phyloP scores from a whole-genome alignment of 768 basidiomycete genomes.

The Tubosaeta sp. region DNA sequence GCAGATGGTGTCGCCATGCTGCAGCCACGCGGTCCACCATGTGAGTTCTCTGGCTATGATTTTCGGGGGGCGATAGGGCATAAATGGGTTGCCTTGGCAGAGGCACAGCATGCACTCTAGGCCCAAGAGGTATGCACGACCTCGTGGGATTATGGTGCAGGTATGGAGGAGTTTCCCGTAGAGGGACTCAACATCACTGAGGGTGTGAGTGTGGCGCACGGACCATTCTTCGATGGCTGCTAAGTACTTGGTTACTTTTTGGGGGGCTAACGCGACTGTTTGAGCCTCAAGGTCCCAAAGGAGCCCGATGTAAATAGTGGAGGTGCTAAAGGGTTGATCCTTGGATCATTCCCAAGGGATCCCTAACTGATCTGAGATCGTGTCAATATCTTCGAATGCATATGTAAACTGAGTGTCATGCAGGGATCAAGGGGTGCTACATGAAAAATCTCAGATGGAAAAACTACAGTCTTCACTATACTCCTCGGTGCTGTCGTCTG shows the following conservation, averaged over 20 bases:
- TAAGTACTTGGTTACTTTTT: background rate
- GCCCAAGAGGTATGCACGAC: constrained; percentile 12
- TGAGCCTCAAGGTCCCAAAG: constrained; percentile 28
- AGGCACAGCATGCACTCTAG: constrained; percentile 32
- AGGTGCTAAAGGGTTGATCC: constrained; percentile 8
- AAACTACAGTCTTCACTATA: background rate
- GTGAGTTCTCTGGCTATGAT: constrained; percentile 19
- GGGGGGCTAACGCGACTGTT: background rate
- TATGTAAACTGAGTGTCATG: background rate
- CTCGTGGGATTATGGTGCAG: constrained; percentile 24
- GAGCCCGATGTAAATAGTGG: constrained; percentile 28
- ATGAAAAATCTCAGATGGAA: background rate
- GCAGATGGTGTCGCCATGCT: background rate
- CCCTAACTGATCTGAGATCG: background rate
- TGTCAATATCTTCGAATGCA: background rate
- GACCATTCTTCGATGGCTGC: background rate
- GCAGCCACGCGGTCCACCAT: constrained; percentile 27
- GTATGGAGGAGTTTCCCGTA: constrained; percentile 22
- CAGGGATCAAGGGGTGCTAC: background rate
- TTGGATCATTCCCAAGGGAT: constrained; percentile 13
- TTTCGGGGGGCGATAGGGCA: constrained; percentile 12
- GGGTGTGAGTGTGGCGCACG: background rate
- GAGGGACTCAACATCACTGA: background rate
- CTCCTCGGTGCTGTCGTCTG: background rate
- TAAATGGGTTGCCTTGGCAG: constrained; percentile 28